These are phyloP conservation scores for Eucalyptus sideroxylon DNA, from an alignment of 345 rosid genomes.

Conservation along the genomic window DNA sequence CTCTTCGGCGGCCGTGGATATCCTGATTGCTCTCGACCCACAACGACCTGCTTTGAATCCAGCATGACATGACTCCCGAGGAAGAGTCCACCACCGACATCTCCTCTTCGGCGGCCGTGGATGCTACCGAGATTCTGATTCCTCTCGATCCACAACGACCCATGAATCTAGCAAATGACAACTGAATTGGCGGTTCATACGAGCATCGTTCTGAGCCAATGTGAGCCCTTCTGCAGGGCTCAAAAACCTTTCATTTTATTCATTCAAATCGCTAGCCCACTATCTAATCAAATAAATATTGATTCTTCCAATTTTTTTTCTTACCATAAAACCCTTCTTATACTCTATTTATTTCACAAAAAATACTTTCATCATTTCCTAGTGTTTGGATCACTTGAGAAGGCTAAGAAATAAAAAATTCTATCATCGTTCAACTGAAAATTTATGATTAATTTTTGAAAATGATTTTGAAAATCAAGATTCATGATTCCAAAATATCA, in stretches of 20 bases:
- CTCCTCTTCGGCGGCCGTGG: too few species aligned
- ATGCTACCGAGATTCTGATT: too few species aligned
- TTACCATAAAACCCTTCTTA: background rate
- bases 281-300: background rate
- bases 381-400: background rate
- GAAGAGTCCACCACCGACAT: too few species aligned
- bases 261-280: rapidly evolving
- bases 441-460: rapidly evolving
- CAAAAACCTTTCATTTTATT: background rate
- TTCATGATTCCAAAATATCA: too few species aligned
- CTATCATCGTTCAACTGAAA: background rate
- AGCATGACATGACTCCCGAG: too few species aligned
- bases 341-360: background rate
- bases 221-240: background rate
- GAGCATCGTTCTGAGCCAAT: background rate
- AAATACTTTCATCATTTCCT: background rate
- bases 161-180: background rate
- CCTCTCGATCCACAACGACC: too few species aligned
- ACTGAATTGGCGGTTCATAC: rapidly evolving
- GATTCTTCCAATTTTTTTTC: background rate
- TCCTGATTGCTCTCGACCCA: background rate
- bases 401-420: background rate
- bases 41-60: background rate
- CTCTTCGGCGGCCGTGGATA: conserved; percentile 12
- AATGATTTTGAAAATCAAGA: background rate